Percentiles rank a stretch among this genome's conserved stretches.
These are phyloP conservation scores for Eutrema heterophyllum DNA, from an alignment of 345 rosid genomes.

Conservation along the genomic window DNA sequence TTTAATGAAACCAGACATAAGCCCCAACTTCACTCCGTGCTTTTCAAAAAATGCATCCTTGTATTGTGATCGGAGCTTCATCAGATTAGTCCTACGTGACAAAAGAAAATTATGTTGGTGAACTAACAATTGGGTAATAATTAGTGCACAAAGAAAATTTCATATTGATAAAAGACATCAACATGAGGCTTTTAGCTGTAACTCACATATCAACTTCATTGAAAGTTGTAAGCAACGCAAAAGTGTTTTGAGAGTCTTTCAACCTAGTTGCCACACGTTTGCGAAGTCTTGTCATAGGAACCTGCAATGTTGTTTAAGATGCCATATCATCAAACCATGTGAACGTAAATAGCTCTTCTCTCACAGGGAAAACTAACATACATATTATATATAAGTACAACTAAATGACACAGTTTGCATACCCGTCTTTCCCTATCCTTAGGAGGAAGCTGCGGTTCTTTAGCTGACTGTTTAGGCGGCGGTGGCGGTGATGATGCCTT, in stretches of 20 bases:
- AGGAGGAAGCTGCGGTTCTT: slow-evolving; percentile 97
- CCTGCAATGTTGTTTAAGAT: slow-evolving; percentile 41
- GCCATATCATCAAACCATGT: slow-evolving; percentile 14
- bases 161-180: background rate
- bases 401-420: slow-evolving; percentile 26
- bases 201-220: slow-evolving; percentile 97
- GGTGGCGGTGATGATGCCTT: slow-evolving; percentile 55
- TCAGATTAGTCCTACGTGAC: slow-evolving; percentile 80
- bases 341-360: background rate
- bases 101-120: background rate
- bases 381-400: background rate
- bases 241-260: slow-evolving; percentile 98
- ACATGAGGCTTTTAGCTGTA: background rate
- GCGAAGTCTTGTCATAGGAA: slow-evolving; percentile 98
- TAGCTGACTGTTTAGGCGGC: slow-evolving; percentile 57
- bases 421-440: slow-evolving; percentile 98
- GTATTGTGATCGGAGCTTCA: slow-evolving; percentile 95
- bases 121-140: background rate
- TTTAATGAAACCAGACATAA: slow-evolving; percentile 97
- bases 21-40: slow-evolving; percentile 96
- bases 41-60: slow-evolving; percentile 93
- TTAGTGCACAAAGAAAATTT: background rate
- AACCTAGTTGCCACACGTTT: slow-evolving; percentile 90
- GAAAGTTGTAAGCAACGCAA: slow-evolving; percentile 93
- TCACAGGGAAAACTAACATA: background rate